These are phyloP conservation scores for Talaromyces marneffei DNA, from an alignment of 2,329 filamentous ascomycete species.

Conservation along the genomic window DNA sequence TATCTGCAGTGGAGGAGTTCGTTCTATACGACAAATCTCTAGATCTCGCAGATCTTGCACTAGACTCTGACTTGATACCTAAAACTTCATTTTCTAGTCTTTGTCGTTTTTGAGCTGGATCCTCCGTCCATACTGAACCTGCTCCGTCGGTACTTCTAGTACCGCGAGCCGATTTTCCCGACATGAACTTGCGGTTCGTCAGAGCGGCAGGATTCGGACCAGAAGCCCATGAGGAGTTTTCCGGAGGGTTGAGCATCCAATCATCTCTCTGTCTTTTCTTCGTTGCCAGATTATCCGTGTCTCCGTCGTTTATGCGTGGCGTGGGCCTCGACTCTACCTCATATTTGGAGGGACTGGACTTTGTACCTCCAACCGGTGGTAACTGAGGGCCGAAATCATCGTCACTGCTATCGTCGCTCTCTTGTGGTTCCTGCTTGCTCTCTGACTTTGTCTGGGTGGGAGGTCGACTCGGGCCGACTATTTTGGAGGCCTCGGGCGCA, in stretches of 20 bases:
- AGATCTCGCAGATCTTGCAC: background rate
- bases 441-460: slow-evolving; percentile 32
- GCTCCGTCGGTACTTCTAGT: slow-evolving; percentile 33
- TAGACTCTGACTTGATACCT: slow-evolving; percentile 51
- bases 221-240: slow-evolving; percentile 47
- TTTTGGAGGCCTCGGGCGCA: slow-evolving; percentile 23
- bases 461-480: slow-evolving; percentile 51
- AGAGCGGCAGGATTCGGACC: slow-evolving; percentile 75
- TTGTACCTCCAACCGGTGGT: slow-evolving; percentile 16
- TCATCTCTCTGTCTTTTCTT: slow-evolving; percentile 54
- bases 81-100: slow-evolving; percentile 75
- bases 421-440: slow-evolving; percentile 20
- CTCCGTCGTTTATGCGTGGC: background rate
- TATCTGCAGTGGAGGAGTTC: slow-evolving; percentile 44
- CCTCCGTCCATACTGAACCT: slow-evolving; percentile 77
- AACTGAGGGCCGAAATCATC: slow-evolving; percentile 32
- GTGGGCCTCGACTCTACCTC: background rate
- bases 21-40: slow-evolving; percentile 23
- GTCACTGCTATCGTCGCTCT: slow-evolving; percentile 36
- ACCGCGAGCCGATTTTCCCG: slow-evolving; percentile 53
- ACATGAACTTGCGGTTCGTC: slow-evolving; percentile 73
- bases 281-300: background rate
- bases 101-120: slow-evolving; percentile 75
- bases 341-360: background rate
- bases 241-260: slow-evolving; percentile 71